Conservation (phyloP, 768 basidiomycete genomes). For the Exsudoporus frostii region DNA sequence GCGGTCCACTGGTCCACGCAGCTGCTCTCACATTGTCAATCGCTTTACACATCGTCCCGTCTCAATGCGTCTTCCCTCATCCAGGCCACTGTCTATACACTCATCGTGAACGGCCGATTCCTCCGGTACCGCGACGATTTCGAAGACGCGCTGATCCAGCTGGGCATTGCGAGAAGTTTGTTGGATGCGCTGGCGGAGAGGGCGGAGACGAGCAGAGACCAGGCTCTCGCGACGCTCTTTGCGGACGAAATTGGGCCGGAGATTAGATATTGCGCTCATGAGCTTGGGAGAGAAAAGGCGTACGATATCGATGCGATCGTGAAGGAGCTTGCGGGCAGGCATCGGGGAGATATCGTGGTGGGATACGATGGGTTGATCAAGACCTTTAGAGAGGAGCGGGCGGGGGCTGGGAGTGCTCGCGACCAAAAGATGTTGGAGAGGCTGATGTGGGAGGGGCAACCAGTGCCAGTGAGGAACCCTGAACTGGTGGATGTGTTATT, state of each 20-base stretch:
- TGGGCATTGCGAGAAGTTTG: constrained; percentile 73
- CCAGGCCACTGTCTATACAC: constrained; percentile 73
- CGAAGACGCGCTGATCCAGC: constrained; percentile 68
- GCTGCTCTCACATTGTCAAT: constrained; percentile 69
- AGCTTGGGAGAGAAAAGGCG: constrained; percentile 70
- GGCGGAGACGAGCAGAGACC: constrained; percentile 74
- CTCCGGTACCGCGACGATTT: constrained; percentile 74
- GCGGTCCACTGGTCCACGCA: constrained; percentile 77
- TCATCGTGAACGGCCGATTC: constrained; percentile 81
- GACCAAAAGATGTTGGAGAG: constrained; percentile 54
- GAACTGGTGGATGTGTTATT: constrained; percentile 87
- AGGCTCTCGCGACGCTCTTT: constrained; percentile 81
- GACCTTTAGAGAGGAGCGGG: constrained; percentile 45
- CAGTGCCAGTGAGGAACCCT: constrained; percentile 83
- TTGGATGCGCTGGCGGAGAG: constrained; percentile 62
- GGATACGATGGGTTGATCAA: constrained; percentile 55
- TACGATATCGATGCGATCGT: constrained; percentile 82
- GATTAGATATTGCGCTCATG: constrained; percentile 90
- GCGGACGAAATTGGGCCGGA: constrained; percentile 88
- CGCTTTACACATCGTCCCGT: constrained; percentile 50
- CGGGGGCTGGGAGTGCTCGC: constrained; percentile 33
- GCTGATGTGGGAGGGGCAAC: constrained; percentile 77
- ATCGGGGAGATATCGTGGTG: constrained; percentile 60
- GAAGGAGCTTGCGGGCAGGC: constrained; percentile 53
- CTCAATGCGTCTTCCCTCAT: constrained; percentile 58